Conservation (phyloP, 305 asterid genomes). For the Galium porrigens region DNA sequence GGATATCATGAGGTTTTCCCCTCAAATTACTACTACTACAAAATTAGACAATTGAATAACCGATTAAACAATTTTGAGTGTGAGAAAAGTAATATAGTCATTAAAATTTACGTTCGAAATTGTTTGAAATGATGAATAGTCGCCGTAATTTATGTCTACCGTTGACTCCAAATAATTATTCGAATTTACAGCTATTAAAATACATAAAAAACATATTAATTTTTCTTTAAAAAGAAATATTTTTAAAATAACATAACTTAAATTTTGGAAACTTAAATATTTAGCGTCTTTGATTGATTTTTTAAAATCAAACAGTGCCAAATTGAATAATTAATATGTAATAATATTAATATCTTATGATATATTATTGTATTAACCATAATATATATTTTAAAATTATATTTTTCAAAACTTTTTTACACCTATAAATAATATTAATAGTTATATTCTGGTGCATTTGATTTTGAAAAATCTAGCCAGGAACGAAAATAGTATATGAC, state of each 20-base stretch:
- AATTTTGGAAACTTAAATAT: too few species aligned
- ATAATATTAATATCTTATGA: too few species aligned
- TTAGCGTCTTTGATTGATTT: too few species aligned
- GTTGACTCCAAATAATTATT: not conserved
- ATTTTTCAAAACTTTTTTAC: too few species aligned
- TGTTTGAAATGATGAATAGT: not conserved
- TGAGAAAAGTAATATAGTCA: not conserved
- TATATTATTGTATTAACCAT: too few species aligned
- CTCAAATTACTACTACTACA: constrained; percentile 17
- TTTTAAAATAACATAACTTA: too few species aligned
- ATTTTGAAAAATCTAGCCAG: too few species aligned
- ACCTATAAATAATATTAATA: too few species aligned
- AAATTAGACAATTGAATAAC: not conserved
- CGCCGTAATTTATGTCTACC: not conserved
- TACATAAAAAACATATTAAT: not conserved
- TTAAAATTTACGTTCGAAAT: not conserved
- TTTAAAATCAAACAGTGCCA: too few species aligned
- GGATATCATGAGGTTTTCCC: constrained; percentile 38
- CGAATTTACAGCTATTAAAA: not conserved
- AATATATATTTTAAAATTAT: too few species aligned
- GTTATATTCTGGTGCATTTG: too few species aligned
- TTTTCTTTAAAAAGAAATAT: not conserved
- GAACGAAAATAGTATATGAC: not conserved
- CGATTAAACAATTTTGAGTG: not conserved
- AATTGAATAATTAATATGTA: too few species aligned